A percentile compares a stretch with the other conserved stretches of the same genome.
Evolutionary conservation across 2,329 filamentous ascomycete species (phyloP).

Genomic region (Pseudogymnoascus pannorum): DNA sequence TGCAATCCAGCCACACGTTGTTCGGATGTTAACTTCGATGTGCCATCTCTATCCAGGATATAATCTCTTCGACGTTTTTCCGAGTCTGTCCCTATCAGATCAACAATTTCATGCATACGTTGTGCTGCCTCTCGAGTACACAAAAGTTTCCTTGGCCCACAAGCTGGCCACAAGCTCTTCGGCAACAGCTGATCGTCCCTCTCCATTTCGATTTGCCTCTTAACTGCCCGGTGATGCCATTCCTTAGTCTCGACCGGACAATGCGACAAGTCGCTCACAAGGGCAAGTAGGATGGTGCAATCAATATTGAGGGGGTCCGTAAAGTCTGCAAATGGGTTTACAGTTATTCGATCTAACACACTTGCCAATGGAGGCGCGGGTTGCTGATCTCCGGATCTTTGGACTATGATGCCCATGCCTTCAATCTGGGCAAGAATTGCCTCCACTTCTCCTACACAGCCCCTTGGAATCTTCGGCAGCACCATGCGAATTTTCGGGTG

Average conservation of each 20-base stretch:
- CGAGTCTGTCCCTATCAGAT: conserved; percentile 50
- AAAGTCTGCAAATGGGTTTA: conserved; percentile 32
- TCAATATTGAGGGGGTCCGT: conserved; percentile 46
- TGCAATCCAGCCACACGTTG: conserved; percentile 31
- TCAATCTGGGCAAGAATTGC: conserved; percentile 47
- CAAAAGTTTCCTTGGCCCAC: conserved; percentile 45
- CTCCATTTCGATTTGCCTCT: conserved; percentile 54
- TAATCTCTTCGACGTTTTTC: conserved; percentile 49
- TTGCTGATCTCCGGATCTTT: conserved; percentile 23
- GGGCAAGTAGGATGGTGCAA: conserved; percentile 59
- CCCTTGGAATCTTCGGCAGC: conserved; percentile 49
- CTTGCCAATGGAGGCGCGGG: conserved; percentile 16
- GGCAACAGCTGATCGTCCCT: conserved; percentile 50
- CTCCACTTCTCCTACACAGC: conserved; percentile 46
- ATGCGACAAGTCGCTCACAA: conserved; percentile 55
- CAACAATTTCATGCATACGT: conserved; percentile 58
- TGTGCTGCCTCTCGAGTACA: conserved; percentile 55
- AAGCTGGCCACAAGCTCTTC: conserved; percentile 54
- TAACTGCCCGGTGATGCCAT: conserved; percentile 27
- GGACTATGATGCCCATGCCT: conserved; percentile 36
- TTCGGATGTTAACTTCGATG: conserved; percentile 18
- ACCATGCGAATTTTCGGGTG: conserved; percentile 54
- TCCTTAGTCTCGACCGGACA: conserved; percentile 26
- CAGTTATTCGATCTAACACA: conserved; percentile 28
- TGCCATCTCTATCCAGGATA: conserved; percentile 37